Evolutionary conservation across 768 basidiomycete species (phyloP).

Genomic region (Suillus fuscotomentosus): DNA sequence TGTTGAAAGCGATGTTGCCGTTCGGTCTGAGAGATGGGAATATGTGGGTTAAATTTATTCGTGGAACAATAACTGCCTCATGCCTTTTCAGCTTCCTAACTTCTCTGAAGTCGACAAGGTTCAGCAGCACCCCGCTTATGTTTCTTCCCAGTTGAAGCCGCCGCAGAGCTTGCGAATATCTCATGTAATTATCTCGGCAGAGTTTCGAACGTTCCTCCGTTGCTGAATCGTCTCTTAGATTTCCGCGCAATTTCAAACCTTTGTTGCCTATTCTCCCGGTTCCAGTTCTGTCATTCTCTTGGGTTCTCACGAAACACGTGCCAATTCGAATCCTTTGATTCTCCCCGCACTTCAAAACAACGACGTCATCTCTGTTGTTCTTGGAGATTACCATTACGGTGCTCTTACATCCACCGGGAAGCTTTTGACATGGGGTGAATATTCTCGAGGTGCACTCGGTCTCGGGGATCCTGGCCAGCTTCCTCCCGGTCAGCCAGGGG

Average conservation of each 20-base stretch:
- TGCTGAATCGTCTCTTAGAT: conserved; percentile 47
- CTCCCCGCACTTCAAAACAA: conserved; percentile 73
- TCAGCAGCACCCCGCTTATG: conserved; percentile 43
- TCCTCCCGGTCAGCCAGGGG: conserved; percentile 56
- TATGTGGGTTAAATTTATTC: conserved; percentile 52
- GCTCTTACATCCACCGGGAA: conserved; percentile 79
- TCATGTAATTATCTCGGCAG: conserved; percentile 54
- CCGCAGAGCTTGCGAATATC: conserved; percentile 63
- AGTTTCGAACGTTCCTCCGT: neutral
- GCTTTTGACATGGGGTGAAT: conserved; percentile 78
- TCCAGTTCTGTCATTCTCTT: conserved; percentile 70
- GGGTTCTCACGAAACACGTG: conserved; percentile 51
- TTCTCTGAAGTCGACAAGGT: conserved; percentile 67
- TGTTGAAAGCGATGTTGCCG: conserved; percentile 40
- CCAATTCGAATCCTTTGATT: conserved; percentile 51
- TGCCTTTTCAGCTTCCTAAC: conserved; percentile 54
- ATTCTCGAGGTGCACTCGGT: conserved; percentile 80
- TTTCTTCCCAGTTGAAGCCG: conserved; percentile 32
- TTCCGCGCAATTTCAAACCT: conserved; percentile 79
- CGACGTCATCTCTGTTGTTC: conserved; percentile 79
- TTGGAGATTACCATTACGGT: conserved; percentile 92
- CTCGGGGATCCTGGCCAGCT: conserved; percentile 71
- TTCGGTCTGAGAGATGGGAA: conserved; percentile 54
- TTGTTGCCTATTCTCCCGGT: conserved; percentile 80
- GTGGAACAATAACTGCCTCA: neutral